These are phyloP conservation scores for Bruguiera sexangula DNA, from an alignment of 345 rosid genomes.

Conservation along the genomic window DNA sequence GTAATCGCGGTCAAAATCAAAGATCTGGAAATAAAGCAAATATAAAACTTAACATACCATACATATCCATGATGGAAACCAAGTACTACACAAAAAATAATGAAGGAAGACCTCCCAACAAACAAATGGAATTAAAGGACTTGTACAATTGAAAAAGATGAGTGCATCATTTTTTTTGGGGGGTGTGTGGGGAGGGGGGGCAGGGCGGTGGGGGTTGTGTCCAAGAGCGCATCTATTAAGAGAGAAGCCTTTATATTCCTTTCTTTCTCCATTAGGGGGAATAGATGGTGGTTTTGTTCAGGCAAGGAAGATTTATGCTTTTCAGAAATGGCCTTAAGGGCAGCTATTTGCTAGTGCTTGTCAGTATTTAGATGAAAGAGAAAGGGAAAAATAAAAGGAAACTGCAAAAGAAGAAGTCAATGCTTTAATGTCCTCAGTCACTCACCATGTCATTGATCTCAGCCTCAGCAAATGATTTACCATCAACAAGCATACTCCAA, in stretches of 20 bases:
- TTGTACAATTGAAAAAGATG: no score
- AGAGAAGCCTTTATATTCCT: background rate
- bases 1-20: conserved; percentile 97
- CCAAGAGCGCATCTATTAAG: no score
- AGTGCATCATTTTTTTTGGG: no score
- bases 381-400: background rate
- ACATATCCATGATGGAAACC: background rate
- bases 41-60: background rate
- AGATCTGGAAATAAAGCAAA: conserved; percentile 49
- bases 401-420: background rate
- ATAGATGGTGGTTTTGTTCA: no score
- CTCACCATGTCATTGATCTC: conserved; percentile 98
- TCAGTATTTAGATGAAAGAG: background rate
- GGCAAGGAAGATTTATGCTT: no score
- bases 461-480: conserved; percentile 97
- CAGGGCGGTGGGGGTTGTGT: no score
- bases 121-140: no score
- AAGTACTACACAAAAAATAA: background rate
- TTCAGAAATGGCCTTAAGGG: no score
- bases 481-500: conserved; percentile 97
- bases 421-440: conserved; percentile 19
- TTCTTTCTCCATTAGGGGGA: no score
- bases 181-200: no score
- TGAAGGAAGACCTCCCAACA: no score
- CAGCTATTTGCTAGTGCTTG: no score